Percentiles rank a stretch among this genome's conserved stretches.
phyloP scores from a whole-genome alignment of 495 filamentous ascomycete species.

The Viridothelium virens region DNA sequence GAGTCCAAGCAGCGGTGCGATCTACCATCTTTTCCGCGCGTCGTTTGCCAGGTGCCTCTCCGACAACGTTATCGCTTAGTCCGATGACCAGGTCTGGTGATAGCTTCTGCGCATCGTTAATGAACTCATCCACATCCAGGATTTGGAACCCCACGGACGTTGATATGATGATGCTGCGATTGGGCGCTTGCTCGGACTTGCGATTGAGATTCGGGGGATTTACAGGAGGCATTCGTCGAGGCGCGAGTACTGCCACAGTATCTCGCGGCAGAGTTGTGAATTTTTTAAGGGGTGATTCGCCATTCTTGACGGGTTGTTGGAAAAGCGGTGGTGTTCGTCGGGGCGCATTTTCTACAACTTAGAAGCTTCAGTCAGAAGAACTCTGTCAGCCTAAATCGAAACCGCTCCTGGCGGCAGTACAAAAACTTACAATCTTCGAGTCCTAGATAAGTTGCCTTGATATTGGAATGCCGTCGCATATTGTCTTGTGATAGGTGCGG shows the following conservation, averaged over 20 bases:
- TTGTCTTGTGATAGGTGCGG: conserved; percentile 88
- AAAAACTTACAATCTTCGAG: conserved; percentile 81
- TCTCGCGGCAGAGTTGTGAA: conserved; percentile 58
- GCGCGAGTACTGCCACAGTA: conserved; percentile 62
- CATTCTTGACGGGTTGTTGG: conserved; percentile 23
- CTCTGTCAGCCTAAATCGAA: conserved; percentile 23
- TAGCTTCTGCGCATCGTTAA: conserved; percentile 51
- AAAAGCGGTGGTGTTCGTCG: conserved; percentile 48
- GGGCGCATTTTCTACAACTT: conserved; percentile 69
- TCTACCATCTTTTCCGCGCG: conserved; percentile 76
- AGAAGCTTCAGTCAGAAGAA: conserved; percentile 34
- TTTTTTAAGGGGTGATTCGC: conserved; percentile 54
- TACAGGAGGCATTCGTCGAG: conserved; percentile 71
- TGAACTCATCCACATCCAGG: conserved; percentile 60
- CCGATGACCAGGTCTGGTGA: conserved; percentile 74
- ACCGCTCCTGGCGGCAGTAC: conserved; percentile 17
- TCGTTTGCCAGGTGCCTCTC: conserved; percentile 53
- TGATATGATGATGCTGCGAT: conserved; percentile 62
- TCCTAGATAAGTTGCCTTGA: conserved; percentile 67
- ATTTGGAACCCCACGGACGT: conserved; percentile 76
- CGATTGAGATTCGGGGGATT: conserved; percentile 65
- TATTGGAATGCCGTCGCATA: conserved; percentile 53
- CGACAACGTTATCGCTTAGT: conserved; percentile 64
- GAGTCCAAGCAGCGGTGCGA: conserved; percentile 60
- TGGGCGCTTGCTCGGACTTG: conserved; percentile 38